Percentiles rank a stretch among this genome's conserved stretches.
Evolutionary conservation across 257 asterid species (phyloP).

Genomic region (Plantago elongata): DNA sequence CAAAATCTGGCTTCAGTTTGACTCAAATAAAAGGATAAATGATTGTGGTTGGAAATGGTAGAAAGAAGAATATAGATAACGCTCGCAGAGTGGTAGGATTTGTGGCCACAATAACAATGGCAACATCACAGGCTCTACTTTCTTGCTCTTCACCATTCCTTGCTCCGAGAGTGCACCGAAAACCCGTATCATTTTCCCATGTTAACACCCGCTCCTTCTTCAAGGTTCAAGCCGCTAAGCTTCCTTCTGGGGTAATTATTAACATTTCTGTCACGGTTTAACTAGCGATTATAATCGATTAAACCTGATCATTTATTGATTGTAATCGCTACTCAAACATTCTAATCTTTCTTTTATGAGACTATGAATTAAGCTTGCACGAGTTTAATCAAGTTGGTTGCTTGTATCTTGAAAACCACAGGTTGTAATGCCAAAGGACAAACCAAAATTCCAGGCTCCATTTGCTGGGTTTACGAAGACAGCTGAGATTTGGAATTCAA

Average conservation of each 20-base stretch:
- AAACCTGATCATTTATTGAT: no score
- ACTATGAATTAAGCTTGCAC: neutral
- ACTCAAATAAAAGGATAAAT: no score
- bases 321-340: neutral
- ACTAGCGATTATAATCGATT: no score
- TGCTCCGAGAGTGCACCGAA: constrained; percentile 14
- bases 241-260: constrained; percentile 65
- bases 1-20: no score
- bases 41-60: no score
- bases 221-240: constrained; percentile 71
- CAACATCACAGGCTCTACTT: constrained; percentile 17
- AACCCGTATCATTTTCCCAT: constrained; percentile 4
- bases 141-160: constrained; percentile 25
- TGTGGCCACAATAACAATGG: no score
- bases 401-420: constrained; percentile 8
- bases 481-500: constrained; percentile 88
- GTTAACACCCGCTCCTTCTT: constrained; percentile 25
- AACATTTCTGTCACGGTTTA: no score
- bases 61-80: no score
- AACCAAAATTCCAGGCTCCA: constrained; percentile 65
- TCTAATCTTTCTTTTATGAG: neutral
- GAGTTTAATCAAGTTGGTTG: neutral
- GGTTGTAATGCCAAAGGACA: constrained; percentile 69
- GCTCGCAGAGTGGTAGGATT: no score
- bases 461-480: constrained; percentile 73